phyloP scores from a whole-genome alignment of 257 asterid species.

The Plectranthus barbatus region DNA sequence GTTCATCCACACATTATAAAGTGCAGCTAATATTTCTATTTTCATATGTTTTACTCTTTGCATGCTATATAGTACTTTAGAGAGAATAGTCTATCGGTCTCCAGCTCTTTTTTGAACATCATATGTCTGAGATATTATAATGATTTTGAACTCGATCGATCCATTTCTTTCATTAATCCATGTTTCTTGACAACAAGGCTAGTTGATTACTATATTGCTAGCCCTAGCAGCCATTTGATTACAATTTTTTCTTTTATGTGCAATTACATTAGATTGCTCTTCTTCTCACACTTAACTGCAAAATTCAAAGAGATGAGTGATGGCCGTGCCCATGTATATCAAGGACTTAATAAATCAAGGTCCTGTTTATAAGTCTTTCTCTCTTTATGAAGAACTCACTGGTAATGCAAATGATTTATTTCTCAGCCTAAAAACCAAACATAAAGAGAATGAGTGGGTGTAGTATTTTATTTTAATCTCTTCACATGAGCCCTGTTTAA shows the following conservation, averaged over 20 bases:
- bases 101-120: background rate
- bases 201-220: constrained; percentile 54
- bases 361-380: too few relatives aligned
- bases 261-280: background rate
- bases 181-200: constrained; percentile 61
- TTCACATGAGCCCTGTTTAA: background rate
- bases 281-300: constrained; percentile 4
- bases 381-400: background rate
- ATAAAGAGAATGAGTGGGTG: constrained; percentile 30
- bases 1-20: background rate
- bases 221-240: constrained; percentile 27
- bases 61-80: background rate
- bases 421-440: constrained; percentile 39
- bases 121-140: background rate
- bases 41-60: background rate
- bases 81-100: background rate
- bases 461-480: background rate
- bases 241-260: background rate
- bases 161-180: constrained; percentile 66
- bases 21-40: background rate
- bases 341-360: background rate
- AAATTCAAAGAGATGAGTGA: constrained; percentile 22
- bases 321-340: constrained; percentile 6
- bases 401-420: constrained; percentile 51
- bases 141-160: too few relatives aligned